Evolutionary conservation across 2,329 filamentous ascomycete species (phyloP), one percentile per base, ranked within the genome.

Genomic region (Rhynchosporium graminicola): DNA sequence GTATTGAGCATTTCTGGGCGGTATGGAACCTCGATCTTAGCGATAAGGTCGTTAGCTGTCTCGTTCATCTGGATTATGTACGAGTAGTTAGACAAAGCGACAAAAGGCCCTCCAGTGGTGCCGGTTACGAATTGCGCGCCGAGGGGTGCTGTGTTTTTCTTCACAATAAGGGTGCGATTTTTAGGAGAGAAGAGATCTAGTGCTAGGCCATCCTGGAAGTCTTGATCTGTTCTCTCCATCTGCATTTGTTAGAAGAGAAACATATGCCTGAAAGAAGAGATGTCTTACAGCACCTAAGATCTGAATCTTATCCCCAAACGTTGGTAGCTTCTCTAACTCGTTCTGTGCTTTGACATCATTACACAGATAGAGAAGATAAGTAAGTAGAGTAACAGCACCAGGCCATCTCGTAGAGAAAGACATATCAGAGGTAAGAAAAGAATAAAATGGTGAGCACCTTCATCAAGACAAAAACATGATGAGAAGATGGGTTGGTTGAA

Each of bases 121-220:
- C 72, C 71, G 0, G 67, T 70, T 5, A 76, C 71, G 57, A 75
- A 75, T 28, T 63, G 62, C 4, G 68, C 71, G 3, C 60, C 38
- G 38, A 74, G 69, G 3, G 73, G 74, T 3, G 66, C 59, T 15
- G 64, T 64, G 55, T 76, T 76, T 46, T 73, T 67, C 20, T 64
- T 65, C 4, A 76, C 72, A 9, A 72, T 63, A 4, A 74, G 64
- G 8, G 71, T 74, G 4, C 73, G 68, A 38, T 70, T 71, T 4
- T 58, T 69, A 12, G 74, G 74, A 3, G 74, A 75, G 59, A 75
- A 71, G 9, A 75, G 63, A 60, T 76, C 73, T 13, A 75, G 69
- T 10, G 67, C 69, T 3, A 75, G 64, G 9, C 74, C 74, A 45
- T 75, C 74, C 47, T 67, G 63, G 58, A 74, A 74, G 56, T 74